A percentile compares a stretch with the other conserved stretches of the same genome.
phyloP scores from a whole-genome alignment of 2,329 filamentous ascomycete species.

The Penicillium sp. region DNA sequence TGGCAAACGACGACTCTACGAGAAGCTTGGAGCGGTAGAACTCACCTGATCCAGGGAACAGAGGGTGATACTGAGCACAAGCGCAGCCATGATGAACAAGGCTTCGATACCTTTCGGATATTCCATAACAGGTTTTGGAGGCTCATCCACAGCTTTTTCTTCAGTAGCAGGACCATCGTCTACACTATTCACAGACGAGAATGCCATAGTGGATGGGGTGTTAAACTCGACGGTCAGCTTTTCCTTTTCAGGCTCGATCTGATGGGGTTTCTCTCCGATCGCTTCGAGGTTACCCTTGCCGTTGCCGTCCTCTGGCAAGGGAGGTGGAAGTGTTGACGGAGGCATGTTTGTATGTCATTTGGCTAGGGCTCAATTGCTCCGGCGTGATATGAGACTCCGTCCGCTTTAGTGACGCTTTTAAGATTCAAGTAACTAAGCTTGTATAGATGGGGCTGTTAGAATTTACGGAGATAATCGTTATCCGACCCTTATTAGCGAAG shows the following conservation, averaged over 20 bases:
- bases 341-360: background rate
- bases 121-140: background rate
- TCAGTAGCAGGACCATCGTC: background rate
- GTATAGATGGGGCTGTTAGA: background rate
- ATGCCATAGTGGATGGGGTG: background rate
- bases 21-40: constrained; percentile 8
- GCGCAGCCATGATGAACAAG: constrained; percentile 12
- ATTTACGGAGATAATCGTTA: background rate
- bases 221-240: background rate
- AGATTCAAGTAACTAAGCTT: background rate
- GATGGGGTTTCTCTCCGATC: background rate
- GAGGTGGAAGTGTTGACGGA: background rate
- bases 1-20: background rate
- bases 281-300: background rate
- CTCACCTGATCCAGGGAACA: constrained; percentile 17
- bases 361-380: background rate
- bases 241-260: background rate
- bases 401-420: background rate
- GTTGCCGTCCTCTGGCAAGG: background rate
- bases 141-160: background rate
- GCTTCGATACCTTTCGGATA: constrained; percentile 1
- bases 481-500: background rate
- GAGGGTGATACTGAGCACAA: constrained; percentile 17
- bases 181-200: background rate
- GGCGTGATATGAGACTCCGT: background rate